phyloP scores from a whole-genome alignment of 1,284 basidiomycete genomes.

The Inonotus obliquus region DNA sequence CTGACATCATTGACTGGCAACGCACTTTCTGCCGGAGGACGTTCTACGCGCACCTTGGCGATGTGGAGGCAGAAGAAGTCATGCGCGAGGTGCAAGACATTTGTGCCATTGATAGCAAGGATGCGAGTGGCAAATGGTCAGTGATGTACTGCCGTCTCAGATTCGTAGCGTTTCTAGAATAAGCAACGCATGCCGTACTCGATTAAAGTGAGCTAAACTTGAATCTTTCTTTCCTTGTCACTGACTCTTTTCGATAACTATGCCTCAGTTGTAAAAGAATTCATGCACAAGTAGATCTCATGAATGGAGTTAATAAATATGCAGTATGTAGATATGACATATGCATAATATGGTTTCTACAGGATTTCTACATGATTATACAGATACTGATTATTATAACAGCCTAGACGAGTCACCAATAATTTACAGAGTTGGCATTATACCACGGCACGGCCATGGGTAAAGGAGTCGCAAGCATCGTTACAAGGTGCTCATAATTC shows the following conservation, averaged over 20 bases:
- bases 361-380: neutral
- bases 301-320: too few relatives aligned
- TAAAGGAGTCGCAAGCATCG: neutral
- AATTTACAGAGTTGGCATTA: neutral
- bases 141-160: conserved; percentile 71
- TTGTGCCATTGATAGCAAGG: conserved; percentile 56
- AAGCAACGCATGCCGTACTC: neutral
- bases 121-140: conserved; percentile 56
- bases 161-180: conserved; percentile 35
- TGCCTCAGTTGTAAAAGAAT: too few relatives aligned
- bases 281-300: neutral
- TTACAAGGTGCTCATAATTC: neutral
- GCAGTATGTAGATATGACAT: too few relatives aligned
- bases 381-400: neutral
- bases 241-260: too few relatives aligned
- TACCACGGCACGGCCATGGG: neutral
- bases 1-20: conserved; percentile 67
- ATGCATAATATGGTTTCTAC: neutral
- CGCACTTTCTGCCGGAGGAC: conserved; percentile 57
- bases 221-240: too few relatives aligned
- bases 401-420: neutral
- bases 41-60: conserved; percentile 41
- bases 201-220: too few relatives aligned
- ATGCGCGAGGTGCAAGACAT: conserved; percentile 62
- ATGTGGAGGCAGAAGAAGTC: conserved; percentile 52